A percentile compares a stretch with the other conserved stretches of the same genome.
phyloP scores from a whole-genome alignment of 2,329 filamentous ascomycete species.

The Hymenoscyphus albidus region DNA sequence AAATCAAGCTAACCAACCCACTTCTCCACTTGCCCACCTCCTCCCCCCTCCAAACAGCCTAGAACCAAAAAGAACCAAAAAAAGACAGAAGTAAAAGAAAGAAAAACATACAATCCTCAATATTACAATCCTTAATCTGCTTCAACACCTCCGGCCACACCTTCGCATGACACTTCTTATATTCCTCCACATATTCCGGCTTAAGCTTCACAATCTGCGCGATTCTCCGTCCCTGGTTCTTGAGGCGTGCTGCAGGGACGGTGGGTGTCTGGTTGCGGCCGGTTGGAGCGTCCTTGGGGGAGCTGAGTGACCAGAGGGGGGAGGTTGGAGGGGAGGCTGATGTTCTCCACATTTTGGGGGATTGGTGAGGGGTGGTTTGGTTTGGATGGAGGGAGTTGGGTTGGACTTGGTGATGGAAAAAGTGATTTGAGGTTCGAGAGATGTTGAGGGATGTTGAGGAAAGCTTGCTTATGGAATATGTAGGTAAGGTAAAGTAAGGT shows the following conservation, averaged over 20 bases:
- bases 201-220: conserved; percentile 72
- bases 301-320: conserved; percentile 17
- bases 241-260: conserved; percentile 22
- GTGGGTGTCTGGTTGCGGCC: conserved; percentile 14
- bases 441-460: too few species aligned
- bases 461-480: too few species aligned
- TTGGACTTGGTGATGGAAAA: too few species aligned
- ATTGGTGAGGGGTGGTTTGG: too few species aligned
- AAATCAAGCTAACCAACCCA: too few species aligned
- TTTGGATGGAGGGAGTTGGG: too few species aligned
- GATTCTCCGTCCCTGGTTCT: conserved; percentile 51
- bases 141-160: conserved; percentile 76
- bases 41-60: not conserved
- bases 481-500: too few species aligned
- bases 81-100: not conserved
- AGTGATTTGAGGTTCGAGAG: too few species aligned
- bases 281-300: conserved; percentile 17
- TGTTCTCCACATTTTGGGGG: conserved; percentile 22
- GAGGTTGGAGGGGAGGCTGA: conserved; percentile 15
- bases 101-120: conserved; percentile 60
- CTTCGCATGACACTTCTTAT: conserved; percentile 68
- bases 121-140: conserved; percentile 72
- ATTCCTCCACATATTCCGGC: conserved; percentile 60
- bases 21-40: not conserved
- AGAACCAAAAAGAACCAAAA: not conserved